Percentiles rank a stretch among this genome's conserved stretches.
Evolutionary conservation across 208 protist genomes (phyloP).

Genomic region (Balamuthia mandrillaris): DNA sequence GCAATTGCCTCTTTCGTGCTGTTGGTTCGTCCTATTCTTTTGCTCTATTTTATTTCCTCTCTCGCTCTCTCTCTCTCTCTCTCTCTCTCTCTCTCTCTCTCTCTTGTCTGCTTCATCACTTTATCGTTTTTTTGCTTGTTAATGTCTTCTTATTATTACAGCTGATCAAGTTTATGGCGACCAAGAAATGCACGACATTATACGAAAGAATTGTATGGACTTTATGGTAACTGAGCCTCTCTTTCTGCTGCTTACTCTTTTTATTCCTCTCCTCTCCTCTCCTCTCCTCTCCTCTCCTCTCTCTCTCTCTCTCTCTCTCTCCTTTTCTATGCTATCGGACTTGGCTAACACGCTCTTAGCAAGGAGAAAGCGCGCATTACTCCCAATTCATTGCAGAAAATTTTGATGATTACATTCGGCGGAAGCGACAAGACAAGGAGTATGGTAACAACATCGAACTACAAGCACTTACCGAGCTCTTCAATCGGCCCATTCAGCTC

Average conservation of each 20-base stretch:
- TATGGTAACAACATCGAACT: constrained; percentile 68
- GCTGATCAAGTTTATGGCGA: constrained; percentile 67
- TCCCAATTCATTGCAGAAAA: constrained; percentile 42
- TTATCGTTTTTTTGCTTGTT: neutral
- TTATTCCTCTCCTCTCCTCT: neutral
- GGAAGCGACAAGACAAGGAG: constrained; percentile 33
- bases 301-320: neutral
- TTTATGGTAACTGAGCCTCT: constrained; percentile 40
- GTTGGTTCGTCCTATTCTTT: constrained; percentile 21
- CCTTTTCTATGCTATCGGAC: neutral
- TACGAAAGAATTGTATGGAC: constrained; percentile 56
- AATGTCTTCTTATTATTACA: neutral
- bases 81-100: neutral
- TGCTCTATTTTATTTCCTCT: neutral
- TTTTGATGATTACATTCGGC: constrained; percentile 33
- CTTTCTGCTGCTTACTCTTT: neutral
- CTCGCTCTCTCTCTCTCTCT: neutral
- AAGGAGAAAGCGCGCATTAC: constrained; percentile 39
- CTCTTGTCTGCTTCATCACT: neutral
- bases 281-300: neutral
- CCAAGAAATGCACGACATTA: constrained; percentile 55
- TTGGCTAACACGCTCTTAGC: neutral
- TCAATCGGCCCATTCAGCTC: constrained; percentile 60
- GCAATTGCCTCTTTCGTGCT: constrained; percentile 65
- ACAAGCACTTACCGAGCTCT: constrained; percentile 62